Percentiles rank a stretch among this genome's conserved stretches.
phyloP scores from a whole-genome alignment of 768 basidiomycete genomes.

The Kwoniella pini region DNA sequence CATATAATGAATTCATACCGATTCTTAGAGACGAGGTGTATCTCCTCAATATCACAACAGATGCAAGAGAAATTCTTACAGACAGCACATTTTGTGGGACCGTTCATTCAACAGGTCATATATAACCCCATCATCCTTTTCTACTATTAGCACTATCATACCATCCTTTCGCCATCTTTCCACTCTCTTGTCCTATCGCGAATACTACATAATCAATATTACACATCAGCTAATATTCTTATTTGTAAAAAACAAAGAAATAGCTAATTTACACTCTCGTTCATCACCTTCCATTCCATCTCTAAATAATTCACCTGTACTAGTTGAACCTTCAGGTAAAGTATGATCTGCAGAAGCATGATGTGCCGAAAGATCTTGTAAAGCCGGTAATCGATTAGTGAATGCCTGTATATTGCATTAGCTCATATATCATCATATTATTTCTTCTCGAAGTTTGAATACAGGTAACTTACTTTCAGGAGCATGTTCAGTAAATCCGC shows the following conservation, averaged over 20 bases:
- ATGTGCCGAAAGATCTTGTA: slow-evolving; percentile 51
- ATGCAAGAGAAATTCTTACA: no score
- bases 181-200: slow-evolving; percentile 77
- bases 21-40: no score
- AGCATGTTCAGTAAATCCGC: slow-evolving; percentile 71
- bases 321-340: slow-evolving; percentile 74
- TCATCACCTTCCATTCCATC: slow-evolving; percentile 93
- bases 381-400: slow-evolving; percentile 42
- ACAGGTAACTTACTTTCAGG: slow-evolving; percentile 60
- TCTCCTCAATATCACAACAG: no score
- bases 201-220: slow-evolving; percentile 65
- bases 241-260: slow-evolving; percentile 3
- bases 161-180: slow-evolving; percentile 76
- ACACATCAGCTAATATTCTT: background rate
- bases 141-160: slow-evolving; percentile 60
- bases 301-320: slow-evolving; percentile 71
- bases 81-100: no score
- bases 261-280: slow-evolving; percentile 71
- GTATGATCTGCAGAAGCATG: slow-evolving; percentile 63
- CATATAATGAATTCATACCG: no score
- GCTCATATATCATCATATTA: background rate
- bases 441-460: background rate
- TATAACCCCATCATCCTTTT: slow-evolving; percentile 17
- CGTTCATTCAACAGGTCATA: no score
- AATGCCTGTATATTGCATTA: slow-evolving; percentile 40